Percentiles rank a stretch among this genome's conserved stretches.
Evolutionary conservation across 176 grass and related monocot species (phyloP).

Genomic region (Secale cereale): DNA sequence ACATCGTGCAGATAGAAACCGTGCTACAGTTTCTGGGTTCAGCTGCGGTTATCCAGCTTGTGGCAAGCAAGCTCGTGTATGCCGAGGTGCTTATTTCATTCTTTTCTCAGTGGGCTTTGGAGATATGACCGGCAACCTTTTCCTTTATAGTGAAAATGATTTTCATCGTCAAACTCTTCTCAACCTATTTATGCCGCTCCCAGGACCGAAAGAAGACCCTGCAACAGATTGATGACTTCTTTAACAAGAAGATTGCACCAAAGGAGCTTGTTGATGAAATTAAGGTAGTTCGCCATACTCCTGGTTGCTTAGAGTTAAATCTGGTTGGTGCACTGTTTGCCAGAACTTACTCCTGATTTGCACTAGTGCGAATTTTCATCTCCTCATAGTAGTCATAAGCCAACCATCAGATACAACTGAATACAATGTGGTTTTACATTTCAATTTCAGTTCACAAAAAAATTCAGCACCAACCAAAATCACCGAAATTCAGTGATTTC

Average conservation of each 20-base stretch:
- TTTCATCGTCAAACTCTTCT: neutral
- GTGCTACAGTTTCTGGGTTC: constrained; percentile 93
- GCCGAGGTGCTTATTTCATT: constrained; percentile 57
- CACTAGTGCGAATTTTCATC: neutral
- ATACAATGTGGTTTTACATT: neutral
- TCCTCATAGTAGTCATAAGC: neutral
- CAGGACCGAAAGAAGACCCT: constrained; percentile 85
- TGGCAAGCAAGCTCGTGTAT: constrained; percentile 65
- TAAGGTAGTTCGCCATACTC: constrained; percentile 51
- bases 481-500: too few species aligned
- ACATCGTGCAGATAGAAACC: constrained; percentile 76
- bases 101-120: neutral
- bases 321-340: neutral
- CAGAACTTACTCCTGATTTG: neutral
- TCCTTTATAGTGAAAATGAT: neutral
- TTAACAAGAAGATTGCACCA: constrained; percentile 94
- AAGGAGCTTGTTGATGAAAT: constrained; percentile 97
- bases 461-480: too few species aligned
- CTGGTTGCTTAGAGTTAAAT: constrained; percentile 7
- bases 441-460: too few species aligned
- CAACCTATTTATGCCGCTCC: constrained; percentile 9
- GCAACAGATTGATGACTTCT: constrained; percentile 74
- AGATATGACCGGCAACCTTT: neutral
- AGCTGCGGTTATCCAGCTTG: constrained; percentile 78
- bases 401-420: neutral